Conservation (phyloP, 2,329 filamentous ascomycete genomes). For the Neurospora sp. region DNA sequence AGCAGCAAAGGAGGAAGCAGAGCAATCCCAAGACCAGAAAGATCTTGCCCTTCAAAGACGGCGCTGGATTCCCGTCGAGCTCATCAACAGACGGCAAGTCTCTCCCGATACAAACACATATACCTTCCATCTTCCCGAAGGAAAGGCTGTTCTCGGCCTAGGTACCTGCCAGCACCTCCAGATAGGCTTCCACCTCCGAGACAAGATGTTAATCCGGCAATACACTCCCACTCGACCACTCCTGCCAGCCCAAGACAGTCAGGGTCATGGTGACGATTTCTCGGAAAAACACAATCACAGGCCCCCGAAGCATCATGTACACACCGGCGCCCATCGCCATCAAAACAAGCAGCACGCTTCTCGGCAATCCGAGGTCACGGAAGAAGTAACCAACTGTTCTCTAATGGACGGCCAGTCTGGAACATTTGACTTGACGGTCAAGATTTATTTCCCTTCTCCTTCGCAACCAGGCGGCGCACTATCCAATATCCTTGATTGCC, state of each 20-base stretch:
- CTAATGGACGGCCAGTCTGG: constrained; percentile 25
- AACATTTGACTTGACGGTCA: constrained; percentile 38
- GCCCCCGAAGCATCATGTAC: not conserved
- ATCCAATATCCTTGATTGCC: constrained; percentile 40
- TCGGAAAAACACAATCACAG: not conserved
- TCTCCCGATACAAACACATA: constrained; percentile 35
- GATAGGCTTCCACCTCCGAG: constrained; percentile 40
- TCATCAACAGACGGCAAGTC: constrained; percentile 26
- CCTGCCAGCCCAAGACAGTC: constrained; percentile 13
- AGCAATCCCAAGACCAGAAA: constrained; percentile 17
- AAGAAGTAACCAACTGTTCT: constrained; percentile 3
- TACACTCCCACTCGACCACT: constrained; percentile 42
- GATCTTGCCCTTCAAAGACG: constrained; percentile 31
- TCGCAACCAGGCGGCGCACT: constrained; percentile 31
- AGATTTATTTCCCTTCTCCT: constrained; percentile 37
- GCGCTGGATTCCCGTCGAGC: constrained; percentile 35
- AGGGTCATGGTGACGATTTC: not conserved
- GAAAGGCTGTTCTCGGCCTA: constrained; percentile 32
- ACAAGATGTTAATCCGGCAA: constrained; percentile 38
- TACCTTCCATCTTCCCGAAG: constrained; percentile 33
- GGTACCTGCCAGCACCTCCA: constrained; percentile 42
- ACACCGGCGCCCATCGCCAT: not conserved
- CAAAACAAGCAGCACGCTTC: not conserved
- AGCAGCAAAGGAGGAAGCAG: constrained; percentile 26
- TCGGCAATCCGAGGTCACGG: not conserved